Conservation (phyloP, 2,329 filamentous ascomycete species). For the Aaosphaeria arxii region DNA sequence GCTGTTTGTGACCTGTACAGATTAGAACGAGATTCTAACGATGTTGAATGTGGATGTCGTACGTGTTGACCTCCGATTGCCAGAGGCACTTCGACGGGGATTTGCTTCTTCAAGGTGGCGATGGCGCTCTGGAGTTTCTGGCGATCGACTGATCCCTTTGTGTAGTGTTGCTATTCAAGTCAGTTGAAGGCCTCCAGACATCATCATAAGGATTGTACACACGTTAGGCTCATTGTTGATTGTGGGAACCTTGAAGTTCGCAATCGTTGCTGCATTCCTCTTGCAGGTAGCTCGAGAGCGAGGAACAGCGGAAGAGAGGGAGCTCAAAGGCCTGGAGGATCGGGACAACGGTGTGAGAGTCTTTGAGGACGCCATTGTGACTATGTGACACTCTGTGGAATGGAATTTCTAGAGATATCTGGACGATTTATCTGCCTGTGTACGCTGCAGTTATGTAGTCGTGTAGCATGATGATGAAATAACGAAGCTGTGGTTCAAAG, state of each 20-base stretch:
- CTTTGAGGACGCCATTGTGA: constrained; percentile 32
- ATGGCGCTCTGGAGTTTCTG: constrained; percentile 73
- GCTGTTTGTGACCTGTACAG: constrained; percentile 61
- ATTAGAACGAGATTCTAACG: constrained; percentile 11
- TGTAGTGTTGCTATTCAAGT: constrained; percentile 72
- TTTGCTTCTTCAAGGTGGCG: constrained; percentile 63
- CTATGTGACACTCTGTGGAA: not conserved
- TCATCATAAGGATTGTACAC: constrained; percentile 32
- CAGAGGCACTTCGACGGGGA: constrained; percentile 75
- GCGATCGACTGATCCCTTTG: constrained; percentile 77
- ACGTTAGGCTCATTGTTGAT: constrained; percentile 96
- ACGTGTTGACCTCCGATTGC: constrained; percentile 81
- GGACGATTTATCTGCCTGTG: too few species aligned
- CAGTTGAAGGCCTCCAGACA: not conserved
- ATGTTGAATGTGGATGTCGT: constrained; percentile 21
- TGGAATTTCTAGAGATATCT: too few species aligned
- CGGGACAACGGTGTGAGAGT: constrained; percentile 26
- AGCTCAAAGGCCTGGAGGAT: constrained; percentile 23
- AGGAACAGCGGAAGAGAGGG: constrained; percentile 17
- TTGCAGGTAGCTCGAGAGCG: constrained; percentile 21
- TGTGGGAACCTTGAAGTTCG: constrained; percentile 82
- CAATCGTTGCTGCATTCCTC: constrained; percentile 58
- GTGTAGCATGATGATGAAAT: not conserved
- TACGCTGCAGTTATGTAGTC: too few species aligned
- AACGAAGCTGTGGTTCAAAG: constrained; percentile 1